Base-by-base conservation (phyloP, 306 rosid species). In the Cucumis hystrix region DNA sequence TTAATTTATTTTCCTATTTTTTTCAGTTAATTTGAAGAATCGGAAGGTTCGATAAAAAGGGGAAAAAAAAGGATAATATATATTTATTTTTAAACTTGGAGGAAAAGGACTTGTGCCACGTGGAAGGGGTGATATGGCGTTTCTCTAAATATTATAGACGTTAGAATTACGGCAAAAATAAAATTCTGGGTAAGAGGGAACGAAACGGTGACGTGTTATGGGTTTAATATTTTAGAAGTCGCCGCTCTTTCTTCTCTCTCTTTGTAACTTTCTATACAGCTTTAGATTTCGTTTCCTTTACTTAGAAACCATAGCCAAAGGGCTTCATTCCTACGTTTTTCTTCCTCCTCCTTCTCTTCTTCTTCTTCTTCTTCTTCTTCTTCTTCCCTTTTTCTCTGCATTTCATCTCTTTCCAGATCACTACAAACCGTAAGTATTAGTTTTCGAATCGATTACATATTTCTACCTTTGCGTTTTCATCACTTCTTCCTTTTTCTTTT, bases 201-300 rank as follows among this genome's bases (percentile, higher is more conserved):
- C 39, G 76, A 82, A 82, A 66, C 75, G 84, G 87, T 88, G 97
- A 88, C 92, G 88, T 89, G 82, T 80, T 58, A 13, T 10, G 61
- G 73, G 73, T 84, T 87, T 84, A 52, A 65, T 81, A 39, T 79
- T 79, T 87, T 83, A 83, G 82, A 80, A 89, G 83, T 76, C 82
- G 85, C 90, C 82, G 84, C 87, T 75, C 88, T 83, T 79, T 82
- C 78, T 82, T 77, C 81, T 81, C 78, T 35, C 71, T 37, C 71
- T 78, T 82, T 76, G 45, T 58, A 82, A 74, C 82, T 84, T 81
- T 76, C 62, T 16, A 18, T 89, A 63, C 74, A 70, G 81, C 79
- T 87, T 87, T 83, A 88, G 96, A 87, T 90, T 95, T 81, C 91
- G 81, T 83, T 77, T 80, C 81, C 90, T 92, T 82, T 83, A 82